These are phyloP conservation scores for Linnemannia schmuckeri DNA, from an alignment of 192 early-diverging fungal genomes.

Conservation along the genomic window DNA sequence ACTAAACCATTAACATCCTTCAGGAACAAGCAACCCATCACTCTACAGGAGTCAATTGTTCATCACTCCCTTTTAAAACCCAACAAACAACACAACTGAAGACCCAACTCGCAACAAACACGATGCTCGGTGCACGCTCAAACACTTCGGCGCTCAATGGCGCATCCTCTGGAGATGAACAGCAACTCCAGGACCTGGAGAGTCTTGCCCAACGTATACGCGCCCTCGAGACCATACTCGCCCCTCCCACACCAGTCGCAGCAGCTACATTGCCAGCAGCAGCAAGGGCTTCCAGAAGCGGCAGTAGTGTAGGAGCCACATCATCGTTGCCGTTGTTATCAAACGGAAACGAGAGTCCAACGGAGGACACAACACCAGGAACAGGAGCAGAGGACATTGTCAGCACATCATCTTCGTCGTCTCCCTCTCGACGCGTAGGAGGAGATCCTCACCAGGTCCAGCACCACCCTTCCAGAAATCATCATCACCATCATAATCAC, in stretches of 20 bases:
- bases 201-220: constrained; percentile 39
- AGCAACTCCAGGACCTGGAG: constrained; percentile 48
- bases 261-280: background rate
- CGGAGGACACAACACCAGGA: constrained; percentile 6
- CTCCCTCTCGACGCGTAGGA: background rate
- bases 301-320: background rate
- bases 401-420: constrained; percentile 25
- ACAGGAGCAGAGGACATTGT: constrained; percentile 20
- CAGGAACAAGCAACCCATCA: background rate
- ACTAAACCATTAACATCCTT: background rate
- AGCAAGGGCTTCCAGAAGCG: background rate
- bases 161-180: constrained; percentile 12
- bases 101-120: background rate
- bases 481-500: background rate
- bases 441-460: background rate
- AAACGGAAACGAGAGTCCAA: constrained; percentile 25
- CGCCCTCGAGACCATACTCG: constrained; percentile 31
- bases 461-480: background rate
- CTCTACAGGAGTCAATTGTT: background rate
- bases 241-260: constrained; percentile 6
- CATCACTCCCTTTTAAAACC: background rate
- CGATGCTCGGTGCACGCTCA: constrained; percentile 24
- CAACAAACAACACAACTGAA: background rate
- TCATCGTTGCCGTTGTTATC: background rate
- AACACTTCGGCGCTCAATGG: background rate